Percentiles rank a stretch among this genome's conserved stretches.
These are phyloP conservation scores for Collybia nuda DNA, from an alignment of 768 basidiomycete species.

Conservation along the genomic window DNA sequence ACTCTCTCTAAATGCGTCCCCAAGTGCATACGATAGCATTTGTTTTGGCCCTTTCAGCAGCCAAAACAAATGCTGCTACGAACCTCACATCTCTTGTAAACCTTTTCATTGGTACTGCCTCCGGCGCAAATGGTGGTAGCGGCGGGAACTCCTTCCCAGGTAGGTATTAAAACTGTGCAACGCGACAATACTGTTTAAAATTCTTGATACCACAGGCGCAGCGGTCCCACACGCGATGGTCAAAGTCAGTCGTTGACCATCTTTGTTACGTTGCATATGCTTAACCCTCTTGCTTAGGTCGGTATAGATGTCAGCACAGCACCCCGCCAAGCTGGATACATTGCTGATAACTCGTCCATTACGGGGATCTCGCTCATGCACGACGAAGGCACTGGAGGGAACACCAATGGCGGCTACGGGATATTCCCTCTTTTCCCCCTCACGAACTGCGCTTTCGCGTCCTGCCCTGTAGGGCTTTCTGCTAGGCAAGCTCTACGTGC, in stretches of 20 bases:
- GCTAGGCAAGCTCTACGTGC: conserved; percentile 41
- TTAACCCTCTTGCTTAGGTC: conserved; percentile 27
- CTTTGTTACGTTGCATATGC: too few species aligned
- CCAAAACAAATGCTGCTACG: conserved; percentile 9
- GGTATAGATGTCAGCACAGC: conserved; percentile 50
- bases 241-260: conserved; percentile 31
- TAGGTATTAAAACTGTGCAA: conserved; percentile 3
- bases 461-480: conserved; percentile 40
- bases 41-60: too few species aligned
- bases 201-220: conserved; percentile 24
- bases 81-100: conserved; percentile 48
- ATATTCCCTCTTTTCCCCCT: conserved; percentile 51
- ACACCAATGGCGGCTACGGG: conserved; percentile 49
- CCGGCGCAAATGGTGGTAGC: conserved; percentile 42
- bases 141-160: conserved; percentile 53
- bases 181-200: not conserved
- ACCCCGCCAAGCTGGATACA: conserved; percentile 51
- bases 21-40: too few species aligned
- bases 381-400: conserved; percentile 56
- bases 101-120: conserved; percentile 50
- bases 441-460: conserved; percentile 35
- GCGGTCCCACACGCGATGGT: conserved; percentile 53
- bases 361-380: conserved; percentile 52
- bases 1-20: too few species aligned
- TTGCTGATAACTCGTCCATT: conserved; percentile 42